A percentile compares a stretch with the other conserved stretches of the same genome.
These are phyloP conservation scores for Sicyos baderoa DNA, from an alignment of 306 rosid genomes.

Conservation along the genomic window DNA sequence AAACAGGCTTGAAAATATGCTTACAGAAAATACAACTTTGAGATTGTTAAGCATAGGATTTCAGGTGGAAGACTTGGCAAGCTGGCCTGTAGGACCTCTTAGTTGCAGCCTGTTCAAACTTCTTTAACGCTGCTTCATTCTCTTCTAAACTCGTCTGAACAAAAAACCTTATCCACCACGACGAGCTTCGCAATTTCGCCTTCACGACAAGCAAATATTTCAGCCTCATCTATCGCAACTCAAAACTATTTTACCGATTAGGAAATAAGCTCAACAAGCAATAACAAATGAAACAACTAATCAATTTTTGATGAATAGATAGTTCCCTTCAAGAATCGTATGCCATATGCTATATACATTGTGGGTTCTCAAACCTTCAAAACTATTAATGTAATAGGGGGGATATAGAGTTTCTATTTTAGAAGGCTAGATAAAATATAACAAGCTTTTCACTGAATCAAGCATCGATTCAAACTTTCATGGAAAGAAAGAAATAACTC, in stretches of 20 bases:
- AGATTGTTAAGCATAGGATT: slow-evolving; percentile 42
- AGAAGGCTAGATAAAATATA: too few species aligned
- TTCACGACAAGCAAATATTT: slow-evolving; percentile 30
- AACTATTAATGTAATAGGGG: too few species aligned
- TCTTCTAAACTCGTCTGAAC: slow-evolving; percentile 72
- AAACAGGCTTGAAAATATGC: slow-evolving; percentile 10
- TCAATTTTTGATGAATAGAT: background rate
- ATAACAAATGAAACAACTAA: background rate
- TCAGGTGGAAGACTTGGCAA: slow-evolving; percentile 94
- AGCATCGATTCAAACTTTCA: too few species aligned
- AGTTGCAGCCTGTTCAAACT: slow-evolving; percentile 77
- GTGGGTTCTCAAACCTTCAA: too few species aligned
- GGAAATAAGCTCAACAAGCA: background rate
- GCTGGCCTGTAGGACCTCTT: slow-evolving; percentile 67
- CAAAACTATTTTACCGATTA: background rate
- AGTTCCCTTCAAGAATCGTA: background rate
- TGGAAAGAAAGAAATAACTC: too few species aligned
- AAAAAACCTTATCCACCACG: slow-evolving; percentile 95
- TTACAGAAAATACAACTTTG: slow-evolving; percentile 20
- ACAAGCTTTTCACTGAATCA: too few species aligned
- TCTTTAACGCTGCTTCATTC: slow-evolving; percentile 74
- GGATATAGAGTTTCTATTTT: too few species aligned
- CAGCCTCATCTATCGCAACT: background rate
- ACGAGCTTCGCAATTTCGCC: slow-evolving; percentile 95
- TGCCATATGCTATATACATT: too few species aligned